Evolutionary conservation across 176 grass and related monocot genomes (phyloP).

Genomic region (Cenchrus purpureus): DNA sequence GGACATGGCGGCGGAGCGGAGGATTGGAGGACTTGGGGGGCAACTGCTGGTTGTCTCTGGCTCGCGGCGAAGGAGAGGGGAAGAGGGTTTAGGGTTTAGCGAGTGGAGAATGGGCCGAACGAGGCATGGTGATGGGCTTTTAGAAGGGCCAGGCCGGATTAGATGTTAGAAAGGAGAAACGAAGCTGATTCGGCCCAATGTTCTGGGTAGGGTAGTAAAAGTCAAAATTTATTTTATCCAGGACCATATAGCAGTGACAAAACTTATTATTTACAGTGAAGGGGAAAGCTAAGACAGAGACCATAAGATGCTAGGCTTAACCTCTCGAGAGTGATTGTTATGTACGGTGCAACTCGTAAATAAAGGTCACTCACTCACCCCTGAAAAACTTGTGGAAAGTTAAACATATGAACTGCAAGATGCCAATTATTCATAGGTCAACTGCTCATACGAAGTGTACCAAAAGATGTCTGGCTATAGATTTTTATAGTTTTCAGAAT

Average conservation of each 20-base stretch:
- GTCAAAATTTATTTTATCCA: too few relatives aligned
- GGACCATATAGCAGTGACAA: neutral
- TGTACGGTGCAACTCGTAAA: neutral
- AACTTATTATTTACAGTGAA: neutral
- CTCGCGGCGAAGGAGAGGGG: neutral
- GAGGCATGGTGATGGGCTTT: neutral
- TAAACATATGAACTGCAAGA: neutral
- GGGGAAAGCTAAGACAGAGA: neutral
- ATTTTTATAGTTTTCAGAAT: neutral
- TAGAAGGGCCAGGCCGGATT: neutral
- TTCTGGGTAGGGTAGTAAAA: neutral
- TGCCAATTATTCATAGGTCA: neutral
- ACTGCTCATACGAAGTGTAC: neutral
- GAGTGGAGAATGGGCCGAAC: neutral
- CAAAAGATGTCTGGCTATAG: neutral
- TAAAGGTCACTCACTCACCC: neutral
- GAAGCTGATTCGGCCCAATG: neutral
- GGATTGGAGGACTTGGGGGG: neutral
- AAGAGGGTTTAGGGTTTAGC: conserved; percentile 61
- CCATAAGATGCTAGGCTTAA: neutral
- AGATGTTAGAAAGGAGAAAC: neutral
- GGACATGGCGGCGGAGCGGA: conserved; percentile 61
- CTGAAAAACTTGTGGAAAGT: neutral
- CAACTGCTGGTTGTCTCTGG: conserved; percentile 41
- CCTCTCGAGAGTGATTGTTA: neutral